Evolutionary conservation across 352 stramenopile genomes (phyloP), one percentile per base, ranked within the genome.

Genomic region (Phytophthora sp.): DNA sequence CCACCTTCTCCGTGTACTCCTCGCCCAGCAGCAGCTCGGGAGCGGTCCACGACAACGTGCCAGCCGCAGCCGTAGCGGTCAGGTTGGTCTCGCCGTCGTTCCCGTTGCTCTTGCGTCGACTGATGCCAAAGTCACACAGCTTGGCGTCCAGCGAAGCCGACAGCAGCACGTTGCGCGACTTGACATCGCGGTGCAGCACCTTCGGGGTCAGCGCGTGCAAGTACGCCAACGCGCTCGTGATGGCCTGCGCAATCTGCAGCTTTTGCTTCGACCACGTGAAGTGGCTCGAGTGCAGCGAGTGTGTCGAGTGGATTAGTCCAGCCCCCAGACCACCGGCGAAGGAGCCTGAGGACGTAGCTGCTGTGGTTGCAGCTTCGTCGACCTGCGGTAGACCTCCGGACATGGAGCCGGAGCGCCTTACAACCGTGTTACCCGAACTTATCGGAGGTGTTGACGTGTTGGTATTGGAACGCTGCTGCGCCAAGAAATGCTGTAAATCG

Each of bases 81-180:
- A 84, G 48, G 28, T 85, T 86, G 12, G 60, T 76, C 30, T 77
- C 55, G 3, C 65, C 62, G 5, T 72, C 64, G n/a, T 38, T 58
- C 1, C 66, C 66, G 12, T 70, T 75, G n/a, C 76, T 72, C 44
- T 88, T 88, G 52, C 78, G 79, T 28, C 79, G 72, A 38, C 67
- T 81, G 28, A 80, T 74, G 34, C 79, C 73, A 71, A 87, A 87
- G 38, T 88, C 77, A 44, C 76, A 77, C 41, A 88, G 39, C 30
- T 87, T 86, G 46, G 79, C 74, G 18, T 84, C 68, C 51, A 85
- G 62, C n/a, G 62, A 60, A 26, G 69, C 58, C 4, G 72, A 78
- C 10, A 96, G 50, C 23, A 96, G 43, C n/a, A 97, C 77, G 62
- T 96, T 97, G 24, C 84, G 85, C n/a, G 86, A 92, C 57, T 97